A percentile compares a stretch with the other conserved stretches of the same genome.
phyloP scores from a whole-genome alignment of 176 grass and related monocot genomes.

The Hyparrhenia diplandra region DNA sequence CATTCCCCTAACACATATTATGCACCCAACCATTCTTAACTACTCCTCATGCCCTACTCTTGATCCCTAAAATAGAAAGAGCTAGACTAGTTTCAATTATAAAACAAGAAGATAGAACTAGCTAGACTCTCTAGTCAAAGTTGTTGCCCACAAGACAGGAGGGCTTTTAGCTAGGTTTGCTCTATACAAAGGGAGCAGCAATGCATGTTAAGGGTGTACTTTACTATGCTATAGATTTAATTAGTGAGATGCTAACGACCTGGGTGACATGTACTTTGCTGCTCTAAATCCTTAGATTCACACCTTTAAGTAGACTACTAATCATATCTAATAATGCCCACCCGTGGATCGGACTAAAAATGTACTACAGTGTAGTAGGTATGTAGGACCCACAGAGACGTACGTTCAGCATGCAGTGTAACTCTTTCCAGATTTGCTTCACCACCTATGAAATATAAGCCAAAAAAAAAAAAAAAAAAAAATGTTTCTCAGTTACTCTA shows the following conservation, averaged over 20 bases:
- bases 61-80: too few relatives aligned
- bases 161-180: background rate
- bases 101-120: too few relatives aligned
- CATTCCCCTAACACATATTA: too few relatives aligned
- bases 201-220: conserved; percentile 30
- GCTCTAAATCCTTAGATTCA: conserved; percentile 37
- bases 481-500: too few relatives aligned
- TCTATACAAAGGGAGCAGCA: conserved; percentile 18
- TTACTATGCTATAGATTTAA: conserved; percentile 8
- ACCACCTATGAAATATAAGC: too few relatives aligned
- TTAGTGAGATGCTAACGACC: conserved; percentile 4
- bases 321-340: background rate
- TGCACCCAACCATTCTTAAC: too few relatives aligned
- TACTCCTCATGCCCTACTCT: too few relatives aligned
- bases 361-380: background rate
- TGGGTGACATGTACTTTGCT: background rate
- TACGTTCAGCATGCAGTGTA: too few relatives aligned
- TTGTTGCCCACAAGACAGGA: conserved; percentile 6
- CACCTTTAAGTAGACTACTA: conserved; percentile 10
- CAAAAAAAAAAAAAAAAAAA: too few relatives aligned
- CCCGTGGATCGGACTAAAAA: background rate
- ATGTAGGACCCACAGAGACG: too few relatives aligned
- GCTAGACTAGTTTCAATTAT: too few relatives aligned
- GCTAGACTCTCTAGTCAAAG: conserved; percentile 26
- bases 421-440: too few relatives aligned